Percentiles rank a stretch among this genome's conserved stretches.
These are phyloP conservation scores for Wickerhamomyces sydowiorum DNA, from an alignment of 805 yeast genomes.

Conservation along the genomic window DNA sequence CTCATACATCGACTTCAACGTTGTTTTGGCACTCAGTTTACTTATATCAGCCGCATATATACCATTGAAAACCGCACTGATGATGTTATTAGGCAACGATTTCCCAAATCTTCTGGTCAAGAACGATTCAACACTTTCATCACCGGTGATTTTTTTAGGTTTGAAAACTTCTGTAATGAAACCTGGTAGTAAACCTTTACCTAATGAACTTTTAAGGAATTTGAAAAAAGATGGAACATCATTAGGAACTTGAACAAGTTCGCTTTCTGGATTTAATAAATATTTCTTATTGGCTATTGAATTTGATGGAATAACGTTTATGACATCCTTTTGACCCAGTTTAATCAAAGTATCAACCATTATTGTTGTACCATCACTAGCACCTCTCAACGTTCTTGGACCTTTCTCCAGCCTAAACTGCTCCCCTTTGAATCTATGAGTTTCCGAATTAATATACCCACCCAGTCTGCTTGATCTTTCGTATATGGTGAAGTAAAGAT, in stretches of 20 bases:
- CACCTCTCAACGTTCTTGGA: constrained; percentile 85
- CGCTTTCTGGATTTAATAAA: constrained; percentile 40
- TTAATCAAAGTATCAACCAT: constrained; percentile 52
- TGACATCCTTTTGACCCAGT: constrained; percentile 40
- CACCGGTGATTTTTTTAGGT: constrained; percentile 30
- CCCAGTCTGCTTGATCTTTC: constrained; percentile 58
- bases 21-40: constrained; percentile 57
- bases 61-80: constrained; percentile 85
- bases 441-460: constrained; percentile 69
- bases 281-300: constrained; percentile 72
- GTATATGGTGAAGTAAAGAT: constrained; percentile 53
- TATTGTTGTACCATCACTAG: constrained; percentile 69
- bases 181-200: constrained; percentile 39
- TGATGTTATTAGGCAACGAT: constrained; percentile 43
- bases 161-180: constrained; percentile 46
- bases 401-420: constrained; percentile 62
- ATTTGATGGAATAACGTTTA: constrained; percentile 51
- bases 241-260: constrained; percentile 52
- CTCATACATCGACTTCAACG: constrained; percentile 49
- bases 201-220: constrained; percentile 35
- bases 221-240: constrained; percentile 27
- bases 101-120: constrained; percentile 66
- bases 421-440: constrained; percentile 26
- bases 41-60: constrained; percentile 83
- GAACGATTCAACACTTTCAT: constrained; percentile 70